Base-by-base conservation (phyloP, 768 basidiomycete genomes). In the Serendipita vermifera region DNA sequence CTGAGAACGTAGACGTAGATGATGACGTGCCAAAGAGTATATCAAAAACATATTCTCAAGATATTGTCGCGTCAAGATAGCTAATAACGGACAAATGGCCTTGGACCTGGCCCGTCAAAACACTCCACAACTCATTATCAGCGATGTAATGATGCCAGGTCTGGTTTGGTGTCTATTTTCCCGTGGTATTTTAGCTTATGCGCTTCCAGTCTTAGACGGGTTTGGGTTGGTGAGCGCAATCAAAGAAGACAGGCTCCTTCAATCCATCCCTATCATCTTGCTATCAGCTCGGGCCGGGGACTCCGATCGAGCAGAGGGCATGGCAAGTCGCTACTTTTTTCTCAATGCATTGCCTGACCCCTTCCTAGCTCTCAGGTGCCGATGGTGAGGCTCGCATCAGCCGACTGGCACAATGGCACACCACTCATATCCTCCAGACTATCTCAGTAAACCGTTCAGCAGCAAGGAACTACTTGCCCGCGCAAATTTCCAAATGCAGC, bases 381-480 rank as follows among this genome's bases (percentile, higher is more conserved):
- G 71, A 72, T 48, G 71, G n/a, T n/a, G n/a, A n/a, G n/a, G n/a
- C n/a, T n/a, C n/a, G n/a, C n/a, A 2, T 17, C 14, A 17, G 33
- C 13, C 36, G 5, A 55, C 22, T 0, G 14, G 27, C 24, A 24
- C 33, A 13, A 55, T 3, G 3, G 33, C 26, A 15, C 5, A 29
- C 2, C 31, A 31, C 3, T 54, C 1, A 24, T 38, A 14, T 1
- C 17, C 39, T 54, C 3, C 22, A 29, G 68, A 69, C 55, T 72
- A 68, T 56, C 59, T 73, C 15, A 59, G 63, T 11, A 73, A 73
- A 59, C 72, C 72, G 1, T 73, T 72, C 64, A 66, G 64, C 33
- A 62, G 67, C 1, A 65, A 66, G 43, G 71, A 72, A 57, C 60
- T 73, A 7, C 55, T 73, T 32, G 72, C 72, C 5, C 64, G 72